phyloP scores from a whole-genome alignment of 345 rosid genomes.

The Eucalyptus marginata region DNA sequence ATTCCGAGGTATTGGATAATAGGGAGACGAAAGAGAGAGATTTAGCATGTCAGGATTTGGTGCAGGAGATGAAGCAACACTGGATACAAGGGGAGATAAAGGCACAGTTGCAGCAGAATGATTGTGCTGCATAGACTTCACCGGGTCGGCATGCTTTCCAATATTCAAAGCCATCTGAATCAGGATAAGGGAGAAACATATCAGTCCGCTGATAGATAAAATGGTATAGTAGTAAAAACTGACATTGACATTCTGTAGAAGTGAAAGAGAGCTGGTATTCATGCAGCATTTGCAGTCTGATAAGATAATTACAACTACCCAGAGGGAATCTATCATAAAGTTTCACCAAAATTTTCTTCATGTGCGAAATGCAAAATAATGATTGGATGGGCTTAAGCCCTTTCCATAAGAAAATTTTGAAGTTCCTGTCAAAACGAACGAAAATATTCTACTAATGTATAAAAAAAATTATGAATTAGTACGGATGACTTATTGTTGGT shows the following conservation, averaged over 20 bases:
- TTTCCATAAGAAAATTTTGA: background rate
- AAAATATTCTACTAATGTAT: background rate
- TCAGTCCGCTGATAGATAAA: background rate
- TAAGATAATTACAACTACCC: background rate
- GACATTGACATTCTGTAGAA: background rate
- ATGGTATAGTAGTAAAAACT: background rate
- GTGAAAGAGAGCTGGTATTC: background rate
- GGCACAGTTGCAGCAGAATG: slow-evolving; percentile 22
- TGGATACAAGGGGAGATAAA: slow-evolving; percentile 15
- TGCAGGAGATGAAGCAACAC: slow-evolving; percentile 8
- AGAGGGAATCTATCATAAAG: background rate
- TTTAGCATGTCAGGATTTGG: slow-evolving; percentile 19
- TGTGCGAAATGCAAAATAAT: background rate
- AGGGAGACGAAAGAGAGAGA: slow-evolving; percentile 19
- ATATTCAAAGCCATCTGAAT: slow-evolving; percentile 28
- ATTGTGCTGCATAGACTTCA: slow-evolving; percentile 20
- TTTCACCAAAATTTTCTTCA: background rate
- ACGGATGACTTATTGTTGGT: background rate
- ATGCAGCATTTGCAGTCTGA: background rate
- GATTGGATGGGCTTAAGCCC: background rate
- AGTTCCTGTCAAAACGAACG: background rate
- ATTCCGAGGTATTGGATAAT: slow-evolving; percentile 7
- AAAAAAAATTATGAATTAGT: background rate
- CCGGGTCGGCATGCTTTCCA: slow-evolving; percentile 19
- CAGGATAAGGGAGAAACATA: background rate